Percentiles rank a stretch among this genome's conserved stretches.
phyloP scores from a whole-genome alignment of 805 yeast species.

The Helenozyma rhizophorensis region DNA sequence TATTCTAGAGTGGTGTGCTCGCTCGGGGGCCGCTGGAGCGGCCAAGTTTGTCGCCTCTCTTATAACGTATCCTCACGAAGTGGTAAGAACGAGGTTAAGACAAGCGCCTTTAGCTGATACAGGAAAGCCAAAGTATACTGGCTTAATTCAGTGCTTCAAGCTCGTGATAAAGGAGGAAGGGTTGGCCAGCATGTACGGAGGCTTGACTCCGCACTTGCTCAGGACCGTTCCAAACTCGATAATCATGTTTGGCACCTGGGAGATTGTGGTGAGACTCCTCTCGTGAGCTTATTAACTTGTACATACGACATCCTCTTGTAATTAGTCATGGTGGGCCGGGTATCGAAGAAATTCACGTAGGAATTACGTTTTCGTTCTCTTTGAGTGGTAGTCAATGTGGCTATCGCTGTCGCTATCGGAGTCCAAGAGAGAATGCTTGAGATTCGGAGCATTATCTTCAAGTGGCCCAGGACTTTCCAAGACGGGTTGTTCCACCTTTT shows the following conservation, averaged over 20 bases:
- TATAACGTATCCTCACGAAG: constrained; percentile 96
- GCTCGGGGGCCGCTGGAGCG: constrained; percentile 96
- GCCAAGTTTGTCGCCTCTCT: constrained; percentile 93
- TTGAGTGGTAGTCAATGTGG: neutral
- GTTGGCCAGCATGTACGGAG: constrained; percentile 89
- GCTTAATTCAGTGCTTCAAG: constrained; percentile 81
- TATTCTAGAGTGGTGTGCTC: constrained; percentile 85
- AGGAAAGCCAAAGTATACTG: constrained; percentile 84
- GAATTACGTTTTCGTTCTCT: neutral
- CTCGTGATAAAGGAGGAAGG: constrained; percentile 92
- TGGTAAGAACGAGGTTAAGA: constrained; percentile 89
- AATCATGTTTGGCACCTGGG: constrained; percentile 99
- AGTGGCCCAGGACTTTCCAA: too few species aligned
- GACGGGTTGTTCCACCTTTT: too few species aligned
- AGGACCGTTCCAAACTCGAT: constrained; percentile 97
- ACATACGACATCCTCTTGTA: constrained; percentile 5
- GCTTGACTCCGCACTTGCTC: constrained; percentile 92
- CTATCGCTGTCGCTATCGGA: constrained; percentile 10
- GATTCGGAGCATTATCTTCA: neutral
- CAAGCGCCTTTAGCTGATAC: constrained; percentile 79
- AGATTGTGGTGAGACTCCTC: constrained; percentile 47
- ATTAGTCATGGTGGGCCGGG: constrained; percentile 4
- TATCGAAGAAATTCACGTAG: neutral
- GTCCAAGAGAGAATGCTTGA: constrained; percentile 3
- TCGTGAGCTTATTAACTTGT: constrained; percentile 5